These are phyloP conservation scores for Hippophae gyantsensis DNA, from an alignment of 306 rosid species.

Conservation along the genomic window DNA sequence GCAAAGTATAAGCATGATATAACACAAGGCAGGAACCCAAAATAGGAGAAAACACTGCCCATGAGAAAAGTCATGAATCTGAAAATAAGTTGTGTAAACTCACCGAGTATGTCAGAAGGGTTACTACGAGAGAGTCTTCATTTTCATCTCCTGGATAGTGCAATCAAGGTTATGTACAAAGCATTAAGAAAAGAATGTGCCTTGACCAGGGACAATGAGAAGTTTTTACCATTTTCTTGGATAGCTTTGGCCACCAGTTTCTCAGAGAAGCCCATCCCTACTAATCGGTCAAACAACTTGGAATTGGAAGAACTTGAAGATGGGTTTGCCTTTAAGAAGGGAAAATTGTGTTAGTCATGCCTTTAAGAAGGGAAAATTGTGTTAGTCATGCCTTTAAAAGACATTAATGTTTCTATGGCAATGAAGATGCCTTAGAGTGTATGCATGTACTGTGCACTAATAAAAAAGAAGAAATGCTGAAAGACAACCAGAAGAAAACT, in stretches of 20 bases:
- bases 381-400: conserved; percentile 18
- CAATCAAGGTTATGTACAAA: conserved; percentile 22
- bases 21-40: background rate
- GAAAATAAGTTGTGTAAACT: conserved; percentile 31
- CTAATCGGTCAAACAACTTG: conserved; percentile 54
- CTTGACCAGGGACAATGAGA: conserved; percentile 18
- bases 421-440: background rate
- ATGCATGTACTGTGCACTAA: background rate
- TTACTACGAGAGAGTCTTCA: conserved; percentile 51
- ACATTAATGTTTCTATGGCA: background rate
- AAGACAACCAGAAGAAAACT: too few species aligned
- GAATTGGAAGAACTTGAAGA: conserved; percentile 53
- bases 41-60: background rate
- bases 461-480: background rate
- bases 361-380: conserved; percentile 30
- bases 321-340: conserved; percentile 47
- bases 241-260: conserved; percentile 69
- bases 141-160: conserved; percentile 72
- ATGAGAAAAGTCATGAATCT: conserved; percentile 1
- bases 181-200: conserved; percentile 7
- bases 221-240: conserved; percentile 57
- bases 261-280: conserved; percentile 69
- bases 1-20: conserved; percentile 4
- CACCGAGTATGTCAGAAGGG: conserved; percentile 68
- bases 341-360: conserved; percentile 26